phyloP scores from a whole-genome alignment of 345 rosid genomes.

The Hevea brasiliensis region DNA sequence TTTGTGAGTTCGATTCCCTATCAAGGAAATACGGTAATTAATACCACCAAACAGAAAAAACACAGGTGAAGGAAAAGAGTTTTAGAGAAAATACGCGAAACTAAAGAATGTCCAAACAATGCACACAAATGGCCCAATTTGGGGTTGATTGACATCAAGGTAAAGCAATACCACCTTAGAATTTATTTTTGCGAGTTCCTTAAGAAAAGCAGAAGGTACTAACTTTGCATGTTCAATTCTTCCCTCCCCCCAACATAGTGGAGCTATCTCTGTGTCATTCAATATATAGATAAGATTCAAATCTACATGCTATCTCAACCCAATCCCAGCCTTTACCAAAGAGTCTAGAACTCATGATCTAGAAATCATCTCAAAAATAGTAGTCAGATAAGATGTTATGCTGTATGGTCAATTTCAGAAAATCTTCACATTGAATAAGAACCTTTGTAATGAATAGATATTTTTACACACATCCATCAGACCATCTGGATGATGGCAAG shows the following conservation, averaged over 20 bases:
- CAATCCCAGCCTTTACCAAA: too few species aligned
- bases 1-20: constrained; percentile 91
- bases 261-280: too few species aligned
- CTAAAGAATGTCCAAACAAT: not conserved
- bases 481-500: not conserved
- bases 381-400: not conserved
- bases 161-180: not conserved
- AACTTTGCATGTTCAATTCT: not conserved
- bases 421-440: not conserved
- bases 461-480: not conserved
- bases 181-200: not conserved
- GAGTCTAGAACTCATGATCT: not conserved
- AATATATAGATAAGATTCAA: too few species aligned
- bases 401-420: not conserved
- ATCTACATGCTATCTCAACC: too few species aligned
- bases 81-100: not conserved
- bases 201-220: not conserved
- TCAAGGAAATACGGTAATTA: not conserved
- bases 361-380: not conserved
- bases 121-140: not conserved
- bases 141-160: not conserved
- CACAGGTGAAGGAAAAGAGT: not conserved
- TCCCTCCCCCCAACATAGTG: too few species aligned
- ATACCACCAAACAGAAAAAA: not conserved
- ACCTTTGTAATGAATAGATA: not conserved